Base-by-base conservation (phyloP, 176 grass and related monocot genomes). In the Carex parvula region DNA sequence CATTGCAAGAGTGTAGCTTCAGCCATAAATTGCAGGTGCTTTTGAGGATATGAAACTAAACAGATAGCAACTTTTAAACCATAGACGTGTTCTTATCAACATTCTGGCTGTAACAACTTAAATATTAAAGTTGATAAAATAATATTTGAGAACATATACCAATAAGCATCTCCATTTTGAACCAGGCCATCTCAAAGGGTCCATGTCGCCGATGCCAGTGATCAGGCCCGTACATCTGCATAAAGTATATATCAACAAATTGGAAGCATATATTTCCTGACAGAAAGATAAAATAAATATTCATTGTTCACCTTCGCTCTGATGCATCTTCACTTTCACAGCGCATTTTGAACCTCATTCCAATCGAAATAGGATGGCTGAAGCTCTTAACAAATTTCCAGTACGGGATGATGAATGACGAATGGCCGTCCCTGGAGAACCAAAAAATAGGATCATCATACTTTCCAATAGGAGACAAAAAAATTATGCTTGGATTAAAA, bases 131-230 rank as follows among this genome's bases (percentile, higher is more conserved):
- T 71, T 71, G n/a, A 71, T 57, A 16, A 78, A 57, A 56, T 48
- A 68, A 70, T 60, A 42, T 73, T n/a, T 77, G 12, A 82, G 12
- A 73, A 84, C 60, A 50, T 83, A 50, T 89, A 98, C 95, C 89
- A 89, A 80, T 50, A 98, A 84, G 84, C 89, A 93, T 93, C 89
- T 93, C 95, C 95, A 98, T 85, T 95, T 98, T 41, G 95, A 98
- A 88, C 91, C 91, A 86, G 89, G 87, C 89, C 89, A 95, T 84
- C 85, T 90, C 71, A 93, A 64, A 65, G 85, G 91, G 16, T 91
- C 95, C 48, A 85, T 37, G 29, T 95, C 92, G 41, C 87, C 79
- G 64, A 83, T 95, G 80, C 92, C 95, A 86, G 87, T 88, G 79
- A 98, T 92, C 66, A 95, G 63, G 73, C 92, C 95, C 55, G 84